Evolutionary conservation across 2,329 filamentous ascomycete genomes (phyloP), one percentile per base, ranked within the genome.

Genomic region (Capronia coronata): DNA sequence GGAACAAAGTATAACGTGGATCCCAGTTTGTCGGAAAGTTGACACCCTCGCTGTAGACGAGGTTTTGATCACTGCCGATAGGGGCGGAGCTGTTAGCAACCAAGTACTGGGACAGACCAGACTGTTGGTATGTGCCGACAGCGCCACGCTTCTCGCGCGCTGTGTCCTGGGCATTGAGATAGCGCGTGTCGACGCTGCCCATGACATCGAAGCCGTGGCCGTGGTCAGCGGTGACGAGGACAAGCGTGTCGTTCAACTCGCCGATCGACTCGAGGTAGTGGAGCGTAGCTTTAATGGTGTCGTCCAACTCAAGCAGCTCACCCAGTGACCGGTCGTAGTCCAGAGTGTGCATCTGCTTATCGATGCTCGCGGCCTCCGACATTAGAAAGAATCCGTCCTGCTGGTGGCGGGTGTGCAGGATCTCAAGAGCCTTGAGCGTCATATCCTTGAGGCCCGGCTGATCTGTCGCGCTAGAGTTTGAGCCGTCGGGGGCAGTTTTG

Each of bases 171-270:
- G 45, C 48, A 13, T 77, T 71, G 40, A 91, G 74, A 68, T 90
- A 93, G 64, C 84, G 73, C 14, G 87, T 93, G 63, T 94, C 87
- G 41, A 87, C 86, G 56, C 76, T 82, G 55, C 87, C 87, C 65
- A 84, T 90, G 59, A 94, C 87, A 60, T 90, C 87, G 65, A 94
- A 94, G 48, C 87, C 87, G 70, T 94, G 87, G 35, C 87, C 87
- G 73, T 93, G 87, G 63, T 94, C 87, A n/a, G 87, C 84, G 2
- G 87, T 88, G 42, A 93, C 85, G 43, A 94, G 65, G 57, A 94
- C 75, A 2, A 91, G 78, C 1, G 87, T 94, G 54, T 89, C 79
- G 8, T 91, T 79, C 25, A 89, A 75, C 48, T 80, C 75, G 50
- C 77, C 77, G 5, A 87, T 72, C 25, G 75, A 69, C 61, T 79